Evolutionary conservation across 805 yeast species (phyloP), one percentile per base, ranked within the genome.

Genomic region (Kodamaea hsintzibuensis): DNA sequence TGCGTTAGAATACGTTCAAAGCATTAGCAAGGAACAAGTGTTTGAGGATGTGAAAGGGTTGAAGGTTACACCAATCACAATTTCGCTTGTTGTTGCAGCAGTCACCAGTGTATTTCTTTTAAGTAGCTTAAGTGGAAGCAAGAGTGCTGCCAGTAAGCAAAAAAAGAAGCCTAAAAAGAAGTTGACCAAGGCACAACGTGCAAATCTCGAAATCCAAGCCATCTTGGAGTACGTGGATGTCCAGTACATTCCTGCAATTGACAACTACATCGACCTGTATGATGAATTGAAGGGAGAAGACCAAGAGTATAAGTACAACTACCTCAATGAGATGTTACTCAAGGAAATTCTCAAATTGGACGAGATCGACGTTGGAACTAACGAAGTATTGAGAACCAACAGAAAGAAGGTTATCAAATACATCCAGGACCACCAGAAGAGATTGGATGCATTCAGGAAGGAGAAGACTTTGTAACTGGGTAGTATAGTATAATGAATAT

Each of bases 331-430:
- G 66, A 80, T 80, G 77, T 69, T 88, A 43, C 72, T 88, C 66
- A 86, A 87, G 64, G 77, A 85, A 57, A 68, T 88, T 59, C 78
- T 88, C 77, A 82, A 78, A 56, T 72, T 89, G 52, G 96, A 89
- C 61, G 84, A 81, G 2, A 74, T 89, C 37, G 88, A 85, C 56
- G 76, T 76, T 27, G 76, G 71, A 8, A 81, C 81, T 47, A 80
- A 78, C 61, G 80, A 71, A 1, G 70, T 73, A 1, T 71, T 88
- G 58, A 81, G 89, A 58, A 73, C 73, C 19, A 76, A 77, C 63
- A 77, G 96, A 59, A 87, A 83, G 63, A 77, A 74, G 50, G 78
- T 80, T 8, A 84, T 89, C 59, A 83, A 79, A 60, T 69, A 74
- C 47, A 80, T 88, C 50, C 95, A 88, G 68, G 72, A 69, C 40